Base-by-base conservation (phyloP, 129 eudicot genomes). In the Arctium lappa region DNA sequence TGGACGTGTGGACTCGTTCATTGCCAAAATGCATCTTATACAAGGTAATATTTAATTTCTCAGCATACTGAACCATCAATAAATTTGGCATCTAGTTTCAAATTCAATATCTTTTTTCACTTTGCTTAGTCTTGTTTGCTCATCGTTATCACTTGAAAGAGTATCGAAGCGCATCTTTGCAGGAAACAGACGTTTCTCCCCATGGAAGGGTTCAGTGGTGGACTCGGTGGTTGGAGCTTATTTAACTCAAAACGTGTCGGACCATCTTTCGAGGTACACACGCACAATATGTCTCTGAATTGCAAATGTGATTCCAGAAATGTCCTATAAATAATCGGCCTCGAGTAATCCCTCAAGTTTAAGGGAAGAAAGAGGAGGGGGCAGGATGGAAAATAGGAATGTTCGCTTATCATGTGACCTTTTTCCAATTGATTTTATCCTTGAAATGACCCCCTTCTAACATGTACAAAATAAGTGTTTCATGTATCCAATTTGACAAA, bases 181-280 rank as follows among this genome's bases (percentile, higher is more conserved):
- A 94, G 98, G 98, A 38, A 60, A 86, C 73, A 88, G 92, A 71
- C 82, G 87, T 11, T 94, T 90, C 81, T 89, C 94, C 66, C 81
- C 81, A 48, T 94, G 98, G 97, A 90, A 91, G 70, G 94, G 98
- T 40, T 94, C 98, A 9, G 93, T 94, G 0, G 80, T 87, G 74
- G 97, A 94, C 76, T 90, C 98, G 2, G 86, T 91, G 13, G 91
- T 87, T 78, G 98, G 98, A 48, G 97, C 86, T 53, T 94, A 80
- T 79, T 80, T 94, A 40, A 91, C 98, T 78, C 98, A 94, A 77
- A 94, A 94, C 69, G 97, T 91, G 16, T 13, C 83, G 0, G 98
- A 94, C 73, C 81, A 68, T 84, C 84, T 92, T 29, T 94, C 97
- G 27, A 94, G 98, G 98, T 93, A 85, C 34, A 42, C 8, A 39